Evolutionary conservation across 2,329 filamentous ascomycete genomes (phyloP), one percentile per base, ranked within the genome.

Genomic region (Ophiostoma triangulosporum): DNA sequence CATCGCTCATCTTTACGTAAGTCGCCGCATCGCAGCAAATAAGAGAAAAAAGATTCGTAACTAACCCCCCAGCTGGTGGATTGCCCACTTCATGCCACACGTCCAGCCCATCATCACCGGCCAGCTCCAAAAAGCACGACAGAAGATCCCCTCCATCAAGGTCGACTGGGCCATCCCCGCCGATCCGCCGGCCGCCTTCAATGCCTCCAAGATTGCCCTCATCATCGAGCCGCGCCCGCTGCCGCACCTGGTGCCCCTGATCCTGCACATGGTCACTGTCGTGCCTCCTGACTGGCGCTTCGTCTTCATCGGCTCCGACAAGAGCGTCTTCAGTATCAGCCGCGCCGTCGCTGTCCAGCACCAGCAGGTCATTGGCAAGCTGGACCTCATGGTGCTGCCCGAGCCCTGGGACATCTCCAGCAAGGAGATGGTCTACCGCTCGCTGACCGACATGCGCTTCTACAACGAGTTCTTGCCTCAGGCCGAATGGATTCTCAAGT

Each of bases 241-340:
- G 14, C 68, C 73, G 14, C 70, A 73, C 58, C 70, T 77, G 3
- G 71, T 70, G 0, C 73, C 74, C 3, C 69, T 73, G 54, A 66
- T 76, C 26, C 64, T 76, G 38, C 73, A 77, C 64, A 75, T 76
- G 70, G 71, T 74, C 32, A 64, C 70, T 3, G 72, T 76, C 22
- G 71, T 76, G 1, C 74, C 74, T 2, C 70, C 72, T 6, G 75
- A 78, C 60, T 78, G 75, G 75, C 71, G 70, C 45, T 76, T 77
- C 61, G 61, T 74, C 57, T 76, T 77, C 61, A 68, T 77, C 57
- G 74, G 75, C 51, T 72, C 74, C 31, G 67, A 70, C 32, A 64
- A 70, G 58, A 77, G 73, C 52, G 68, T 74, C 24, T 64, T 68
- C 43, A 68, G 66, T 57, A 64, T 79, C 9, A 67, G 67, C 24